Base-by-base conservation (phyloP, 2,329 filamentous ascomycete genomes). In the Iodosphaeria phyllophila region DNA sequence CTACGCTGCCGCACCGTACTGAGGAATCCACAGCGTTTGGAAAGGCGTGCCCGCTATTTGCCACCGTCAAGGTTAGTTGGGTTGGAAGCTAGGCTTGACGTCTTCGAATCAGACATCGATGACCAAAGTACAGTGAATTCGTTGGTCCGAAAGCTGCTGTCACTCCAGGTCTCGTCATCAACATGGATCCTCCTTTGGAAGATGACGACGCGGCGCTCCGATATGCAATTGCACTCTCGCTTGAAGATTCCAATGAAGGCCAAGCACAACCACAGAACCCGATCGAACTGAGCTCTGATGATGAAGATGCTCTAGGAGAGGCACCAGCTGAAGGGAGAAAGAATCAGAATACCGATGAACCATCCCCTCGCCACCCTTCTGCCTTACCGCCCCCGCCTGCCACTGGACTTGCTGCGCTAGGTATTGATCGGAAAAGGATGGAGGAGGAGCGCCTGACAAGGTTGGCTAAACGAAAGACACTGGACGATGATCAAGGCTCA, bases 371-470 rank as follows among this genome's bases (percentile, higher is more conserved):
- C n/a, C n/a, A n/a, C n/a, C 7, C 19, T n/a, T 20, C 19, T 20
- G 19, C 7, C 5, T 6, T 13, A n/a, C n/a, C 19, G n/a, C 5
- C 7, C 7, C 28, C 13, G 10, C 12, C 28, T 34, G 24, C 22
- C 26, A 8, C 37, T 44, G 22, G 30, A 12, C 31, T 40, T 11
- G 16, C 34, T 16, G 54, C 58, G 0, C 36, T 68, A 4, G 61
- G 63, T 4, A 48, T 92, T 2, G 65, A 92, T 50, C 66, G 84
- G 18, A 80, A 73, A 47, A 64, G 69, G 26, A 89, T 92, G 80
- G 86, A 93, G 46, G 59, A 72, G 38, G 82, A 91, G 43, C 70
- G 86, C 20, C 60, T 92, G 9, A 72, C 68, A 13, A 64, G 84
- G 35, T 46, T 71, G 19, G 59, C 60, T 21, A 78, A 84, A 45